Base-by-base conservation (phyloP, 495 filamentous ascomycete species). In the Penicillium salamii region DNA sequence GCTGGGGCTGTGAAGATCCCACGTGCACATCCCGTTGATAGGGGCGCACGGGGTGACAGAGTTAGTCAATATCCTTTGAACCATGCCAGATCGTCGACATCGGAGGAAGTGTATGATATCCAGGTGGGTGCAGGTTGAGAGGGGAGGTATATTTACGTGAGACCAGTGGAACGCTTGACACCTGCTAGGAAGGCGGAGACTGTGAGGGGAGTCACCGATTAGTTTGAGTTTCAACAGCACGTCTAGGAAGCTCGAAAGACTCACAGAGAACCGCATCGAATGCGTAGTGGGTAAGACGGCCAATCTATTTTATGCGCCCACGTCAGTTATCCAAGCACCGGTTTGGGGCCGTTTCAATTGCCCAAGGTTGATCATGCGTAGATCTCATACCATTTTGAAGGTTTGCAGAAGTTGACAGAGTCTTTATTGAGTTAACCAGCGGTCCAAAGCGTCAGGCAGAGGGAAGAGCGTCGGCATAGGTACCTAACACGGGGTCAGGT, bases 171-270 rank as follows among this genome's bases (percentile, higher is more conserved):
- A 38, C 93, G 89, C 70, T 93, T 90, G 74, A 98, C 88, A 58
- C 93, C 93, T 15, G 93, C 93, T 36, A 98, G 87, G 63, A 97
- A 91, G 48, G 93, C 87, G 37, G 93, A 98, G 70, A 98, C 88
- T 93, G 58, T 33, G 28, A 19, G 34, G 23, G 24, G 35, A 36
- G 14, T 14, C 37, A 39, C 37, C 45, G 15, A 55, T 71, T 55
- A 71, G 60, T 40, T 23, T 53, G 48, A 31, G 46, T 40, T 44
- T 31, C 4, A 23, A 17, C 41, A 18, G 17, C 7, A 1, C 2
- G 31, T 42, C 45, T 18, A 46, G n/a, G 24, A 11, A 20, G 38
- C 7, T 3, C 8, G 3, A 9, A 47, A 26, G 26, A 76, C 86
- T 57, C 79, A 95, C 90, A 70, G 54, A 97, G 82, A 26, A 97